These are phyloP conservation scores for Debaryomyces psychrophilus DNA, from an alignment of 1,139 yeast species.

Conservation along the genomic window DNA sequence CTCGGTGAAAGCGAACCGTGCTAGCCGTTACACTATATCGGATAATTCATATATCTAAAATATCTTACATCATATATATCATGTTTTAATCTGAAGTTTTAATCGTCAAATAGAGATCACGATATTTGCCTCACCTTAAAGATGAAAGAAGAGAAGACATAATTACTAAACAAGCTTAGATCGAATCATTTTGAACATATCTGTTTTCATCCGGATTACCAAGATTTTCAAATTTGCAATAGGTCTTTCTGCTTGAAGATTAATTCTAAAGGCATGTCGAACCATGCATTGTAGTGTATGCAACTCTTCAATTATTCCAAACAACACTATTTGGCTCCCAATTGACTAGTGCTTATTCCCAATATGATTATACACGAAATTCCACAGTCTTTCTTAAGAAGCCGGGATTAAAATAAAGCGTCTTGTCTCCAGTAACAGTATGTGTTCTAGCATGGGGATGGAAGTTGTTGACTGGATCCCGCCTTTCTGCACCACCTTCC, in stretches of 20 bases:
- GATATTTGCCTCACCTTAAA: too few relatives aligned
- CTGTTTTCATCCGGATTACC: conserved; percentile 13
- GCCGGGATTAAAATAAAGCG: conserved; percentile 54
- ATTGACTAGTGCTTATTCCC: conserved; percentile 53
- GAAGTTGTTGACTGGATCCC: conserved; percentile 45
- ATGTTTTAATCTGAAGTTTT: too few relatives aligned
- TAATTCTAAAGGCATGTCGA: conserved; percentile 49
- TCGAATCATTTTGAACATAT: neutral
- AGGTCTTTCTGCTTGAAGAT: conserved; percentile 54
- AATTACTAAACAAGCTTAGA: neutral
- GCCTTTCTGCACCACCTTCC: conserved; percentile 47
- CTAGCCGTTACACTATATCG: conserved; percentile 83
- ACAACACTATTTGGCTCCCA: conserved; percentile 63
- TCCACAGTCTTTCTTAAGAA: conserved; percentile 61
- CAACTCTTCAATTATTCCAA: conserved; percentile 51
- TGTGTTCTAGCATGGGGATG: conserved; percentile 63
- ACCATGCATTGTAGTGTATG: too few relatives aligned
- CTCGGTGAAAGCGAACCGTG: conserved; percentile 85
- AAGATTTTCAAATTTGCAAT: conserved; percentile 38
- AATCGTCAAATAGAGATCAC: too few relatives aligned
- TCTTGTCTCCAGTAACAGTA: conserved; percentile 58
- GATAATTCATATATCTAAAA: conserved; percentile 33
- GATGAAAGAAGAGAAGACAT: too few relatives aligned
- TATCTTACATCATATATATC: too few relatives aligned
- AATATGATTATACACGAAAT: conserved; percentile 52